Base-by-base conservation (phyloP, 345 rosid genomes). In the Kernera saxatilis region DNA sequence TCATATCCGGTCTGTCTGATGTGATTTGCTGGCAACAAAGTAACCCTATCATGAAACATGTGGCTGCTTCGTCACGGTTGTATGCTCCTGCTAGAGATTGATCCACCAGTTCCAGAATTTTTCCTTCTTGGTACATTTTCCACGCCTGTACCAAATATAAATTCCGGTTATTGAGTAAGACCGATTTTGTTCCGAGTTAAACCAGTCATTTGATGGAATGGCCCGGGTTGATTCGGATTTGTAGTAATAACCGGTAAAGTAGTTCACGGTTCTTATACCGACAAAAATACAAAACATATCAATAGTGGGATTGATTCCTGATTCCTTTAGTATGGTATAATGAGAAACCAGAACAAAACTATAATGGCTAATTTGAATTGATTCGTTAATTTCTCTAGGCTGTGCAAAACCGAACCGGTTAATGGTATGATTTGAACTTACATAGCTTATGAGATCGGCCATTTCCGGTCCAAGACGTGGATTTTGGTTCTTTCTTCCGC, bases 401-500 rank as follows among this genome's bases (percentile, higher is more conserved):
- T 11, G 8, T 57, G 27, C 48, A 46, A 58, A 58, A 13, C 5
- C 1, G 13, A 40, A 29, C 9, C 21, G 33, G 57, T 55, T 35
- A 27, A 48, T 45, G 49, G 32, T 25, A 71, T 58, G 56, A 46
- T 72, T 15, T 19, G 19, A 70, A 84, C 98, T 87, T 83, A 93
- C 98, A 65, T 88, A 84, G 82, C 51, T 81, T 81, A 93, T 73
- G 70, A 93, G 87, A 78, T 90, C 98, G 3, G 77, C 78, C 73
- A 77, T 84, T 35, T 87, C 97, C 15, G 14, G 54, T 54, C 83
- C 80, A 49, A 81, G 85, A 55, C 74, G 72, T 12, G 32, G 18
- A 53, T 82, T 79, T 26, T 81, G 84, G 73, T 90, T 93, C 83
- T 87, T 90, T 79, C 97, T 90, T 71, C 97, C 98, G 77, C 92